Evolutionary conservation across 2,329 filamentous ascomycete genomes (phyloP).

Genomic region (Colletotrichum karsti): DNA sequence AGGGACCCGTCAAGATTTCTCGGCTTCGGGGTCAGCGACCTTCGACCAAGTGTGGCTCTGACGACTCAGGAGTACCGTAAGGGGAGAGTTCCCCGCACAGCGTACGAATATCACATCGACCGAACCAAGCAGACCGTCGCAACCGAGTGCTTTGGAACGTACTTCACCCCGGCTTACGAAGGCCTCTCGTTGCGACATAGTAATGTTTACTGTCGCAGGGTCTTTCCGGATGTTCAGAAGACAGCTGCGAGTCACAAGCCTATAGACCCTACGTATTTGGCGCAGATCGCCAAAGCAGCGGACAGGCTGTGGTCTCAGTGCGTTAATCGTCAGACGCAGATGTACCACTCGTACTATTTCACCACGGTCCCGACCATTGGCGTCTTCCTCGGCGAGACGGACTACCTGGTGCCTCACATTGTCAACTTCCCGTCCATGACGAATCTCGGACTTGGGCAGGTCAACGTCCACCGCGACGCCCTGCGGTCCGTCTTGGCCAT

Average conservation of each 20-base stretch:
- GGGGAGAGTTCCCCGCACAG: not conserved
- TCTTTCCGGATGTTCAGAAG: slow-evolving; percentile 11
- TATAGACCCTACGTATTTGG: not conserved
- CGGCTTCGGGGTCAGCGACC: slow-evolving; percentile 15
- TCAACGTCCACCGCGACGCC: slow-evolving; percentile 23
- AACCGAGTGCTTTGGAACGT: slow-evolving; percentile 6
- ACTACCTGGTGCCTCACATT: slow-evolving; percentile 10
- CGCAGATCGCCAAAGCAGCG: not conserved
- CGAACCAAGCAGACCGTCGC: slow-evolving; percentile 15
- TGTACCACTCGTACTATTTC: not conserved
- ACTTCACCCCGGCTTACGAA: slow-evolving; percentile 6
- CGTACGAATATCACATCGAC: slow-evolving; percentile 22
- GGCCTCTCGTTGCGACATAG: slow-evolving; percentile 1
- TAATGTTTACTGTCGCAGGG: slow-evolving; percentile 11
- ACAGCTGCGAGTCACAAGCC: not conserved
- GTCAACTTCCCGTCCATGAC: slow-evolving; percentile 19
- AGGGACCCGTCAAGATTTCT: slow-evolving; percentile 21
- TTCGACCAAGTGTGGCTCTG: not conserved
- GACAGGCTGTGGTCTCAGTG: slow-evolving; percentile 4
- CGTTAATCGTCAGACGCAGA: not conserved
- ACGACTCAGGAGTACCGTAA: not conserved
- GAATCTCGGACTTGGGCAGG: slow-evolving; percentile 22
- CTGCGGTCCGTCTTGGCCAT: slow-evolving; percentile 22
- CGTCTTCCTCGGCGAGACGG: slow-evolving; percentile 23
- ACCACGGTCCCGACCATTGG: slow-evolving; percentile 18